Conservation (phyloP, 129 eudicot species). For the Apium graveolens region DNA sequence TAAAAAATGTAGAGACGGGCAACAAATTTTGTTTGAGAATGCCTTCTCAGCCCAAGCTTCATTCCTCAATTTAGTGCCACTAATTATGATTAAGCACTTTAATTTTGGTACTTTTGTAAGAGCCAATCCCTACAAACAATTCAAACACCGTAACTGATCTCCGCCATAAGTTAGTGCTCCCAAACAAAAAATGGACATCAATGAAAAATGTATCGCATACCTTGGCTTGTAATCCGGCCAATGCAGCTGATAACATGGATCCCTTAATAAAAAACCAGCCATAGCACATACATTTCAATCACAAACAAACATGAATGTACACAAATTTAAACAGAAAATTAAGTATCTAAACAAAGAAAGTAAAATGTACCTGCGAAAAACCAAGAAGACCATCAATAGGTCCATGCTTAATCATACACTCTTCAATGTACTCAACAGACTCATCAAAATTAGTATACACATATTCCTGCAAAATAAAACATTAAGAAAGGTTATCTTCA, state of each 20-base stretch:
- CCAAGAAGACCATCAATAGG: constrained; percentile 64
- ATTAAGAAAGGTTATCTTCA: not conserved
- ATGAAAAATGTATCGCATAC: constrained; percentile 17
- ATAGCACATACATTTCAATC: not conserved
- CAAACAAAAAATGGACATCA: not conserved
- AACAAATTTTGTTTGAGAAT: constrained; percentile 42
- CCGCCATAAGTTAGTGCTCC: not conserved
- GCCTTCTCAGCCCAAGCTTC: constrained; percentile 59
- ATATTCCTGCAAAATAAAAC: constrained; percentile 42
- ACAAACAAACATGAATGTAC: not conserved
- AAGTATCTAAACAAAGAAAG: not conserved
- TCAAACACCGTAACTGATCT: constrained; percentile 37
- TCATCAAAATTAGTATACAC: constrained; percentile 44
- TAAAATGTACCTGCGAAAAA: constrained; percentile 67
- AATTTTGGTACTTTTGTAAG: constrained; percentile 70
- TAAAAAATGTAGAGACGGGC: constrained; percentile 83
- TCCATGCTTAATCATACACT: constrained; percentile 42
- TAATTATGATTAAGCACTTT: constrained; percentile 13
- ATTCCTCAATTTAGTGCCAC: constrained; percentile 48
- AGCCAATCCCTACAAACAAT: constrained; percentile 19
- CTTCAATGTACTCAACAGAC: constrained; percentile 43
- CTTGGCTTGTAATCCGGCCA: constrained; percentile 82
- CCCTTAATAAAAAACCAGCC: constrained; percentile 37
- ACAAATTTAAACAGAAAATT: not conserved
- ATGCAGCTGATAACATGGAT: constrained; percentile 77